These are phyloP conservation scores for Cladorrhinum sp. DNA, from an alignment of 2,329 filamentous ascomycete genomes.

Conservation along the genomic window DNA sequence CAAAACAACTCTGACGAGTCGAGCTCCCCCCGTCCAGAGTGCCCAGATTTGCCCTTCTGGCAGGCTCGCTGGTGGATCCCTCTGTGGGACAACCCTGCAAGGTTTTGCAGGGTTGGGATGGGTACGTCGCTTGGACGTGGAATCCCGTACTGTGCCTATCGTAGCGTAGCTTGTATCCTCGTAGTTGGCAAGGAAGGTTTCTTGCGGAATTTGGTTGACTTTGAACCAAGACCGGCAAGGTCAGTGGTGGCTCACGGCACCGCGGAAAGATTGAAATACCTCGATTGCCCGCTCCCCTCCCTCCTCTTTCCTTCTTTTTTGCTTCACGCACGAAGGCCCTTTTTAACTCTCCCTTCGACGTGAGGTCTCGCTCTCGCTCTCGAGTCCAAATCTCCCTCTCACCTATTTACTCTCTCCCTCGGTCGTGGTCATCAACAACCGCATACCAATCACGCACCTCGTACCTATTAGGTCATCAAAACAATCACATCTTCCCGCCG, in stretches of 20 bases:
- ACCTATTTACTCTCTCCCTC: slow-evolving; percentile 18
- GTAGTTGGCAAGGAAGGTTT: slow-evolving; percentile 17
- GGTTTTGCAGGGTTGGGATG: slow-evolving; percentile 13
- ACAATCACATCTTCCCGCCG: slow-evolving; percentile 21
- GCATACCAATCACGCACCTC: slow-evolving; percentile 15
- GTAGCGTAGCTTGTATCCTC: slow-evolving; percentile 16
- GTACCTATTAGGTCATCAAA: slow-evolving; percentile 28
- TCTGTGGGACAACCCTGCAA: slow-evolving; percentile 4
- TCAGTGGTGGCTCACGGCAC: slow-evolving; percentile 20
- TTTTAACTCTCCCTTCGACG: slow-evolving; percentile 44
- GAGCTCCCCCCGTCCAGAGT: neutral
- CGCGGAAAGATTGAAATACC: slow-evolving; percentile 28
- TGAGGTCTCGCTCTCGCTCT: slow-evolving; percentile 40
- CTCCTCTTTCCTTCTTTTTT: slow-evolving; percentile 33
- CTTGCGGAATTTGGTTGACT: slow-evolving; percentile 23
- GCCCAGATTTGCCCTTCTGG: slow-evolving; percentile 5
- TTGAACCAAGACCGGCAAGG: slow-evolving; percentile 23
- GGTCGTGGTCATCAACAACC: slow-evolving; percentile 21
- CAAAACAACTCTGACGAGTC: neutral
- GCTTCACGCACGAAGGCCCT: slow-evolving; percentile 49
- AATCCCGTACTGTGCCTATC: slow-evolving; percentile 20
- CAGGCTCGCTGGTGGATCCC: slow-evolving; percentile 4
- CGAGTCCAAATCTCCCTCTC: slow-evolving; percentile 25
- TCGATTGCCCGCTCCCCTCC: slow-evolving; percentile 23
- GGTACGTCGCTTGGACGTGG: slow-evolving; percentile 22